A percentile compares a stretch with the other conserved stretches of the same genome.
These are phyloP conservation scores for Globisporangium spiculum DNA, from an alignment of 352 stramenopile genomes.

Conservation along the genomic window DNA sequence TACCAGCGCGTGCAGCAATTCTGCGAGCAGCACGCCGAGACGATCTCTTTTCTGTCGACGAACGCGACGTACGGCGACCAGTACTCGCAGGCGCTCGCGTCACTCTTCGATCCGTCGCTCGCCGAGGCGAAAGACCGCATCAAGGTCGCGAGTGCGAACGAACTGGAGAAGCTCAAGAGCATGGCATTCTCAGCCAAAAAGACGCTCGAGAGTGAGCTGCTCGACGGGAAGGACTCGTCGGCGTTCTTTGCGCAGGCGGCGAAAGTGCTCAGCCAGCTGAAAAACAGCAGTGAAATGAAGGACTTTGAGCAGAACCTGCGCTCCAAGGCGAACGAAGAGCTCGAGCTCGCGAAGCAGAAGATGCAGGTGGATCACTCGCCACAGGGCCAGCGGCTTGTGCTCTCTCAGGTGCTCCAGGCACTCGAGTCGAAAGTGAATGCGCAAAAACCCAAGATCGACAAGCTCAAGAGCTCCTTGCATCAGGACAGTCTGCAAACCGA, in stretches of 20 bases:
- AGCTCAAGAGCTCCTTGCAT: conserved; percentile 36
- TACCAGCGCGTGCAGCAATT: conserved; percentile 58
- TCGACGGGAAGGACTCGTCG: conserved; percentile 62
- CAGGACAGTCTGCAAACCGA: conserved; percentile 40
- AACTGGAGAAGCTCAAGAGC: conserved; percentile 55
- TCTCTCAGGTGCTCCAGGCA: conserved; percentile 64
- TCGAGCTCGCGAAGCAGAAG: conserved; percentile 35
- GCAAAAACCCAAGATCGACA: conserved; percentile 40
- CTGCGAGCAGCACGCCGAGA: conserved; percentile 66
- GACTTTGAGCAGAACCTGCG: conserved; percentile 44
- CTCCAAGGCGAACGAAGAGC: conserved; percentile 38
- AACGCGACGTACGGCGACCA: conserved; percentile 68
- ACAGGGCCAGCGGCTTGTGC: conserved; percentile 41
- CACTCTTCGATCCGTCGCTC: conserved; percentile 63
- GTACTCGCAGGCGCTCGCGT: conserved; percentile 53
- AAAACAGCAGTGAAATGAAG: conserved; percentile 57
- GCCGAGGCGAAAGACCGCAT: conserved; percentile 53
- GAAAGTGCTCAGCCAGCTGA: conserved; percentile 55
- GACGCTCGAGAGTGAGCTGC: conserved; percentile 59
- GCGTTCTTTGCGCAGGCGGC: conserved; percentile 62
- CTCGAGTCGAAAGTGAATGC: conserved; percentile 49
- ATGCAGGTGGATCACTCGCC: conserved; percentile 22
- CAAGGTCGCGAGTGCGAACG: conserved; percentile 38
- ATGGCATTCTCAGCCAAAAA: conserved; percentile 51
- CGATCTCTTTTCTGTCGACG: conserved; percentile 75